Evolutionary conservation across 2,329 filamentous ascomycete genomes (phyloP), one percentile per base, ranked within the genome.

Genomic region (Pseudocercospora eumusae): DNA sequence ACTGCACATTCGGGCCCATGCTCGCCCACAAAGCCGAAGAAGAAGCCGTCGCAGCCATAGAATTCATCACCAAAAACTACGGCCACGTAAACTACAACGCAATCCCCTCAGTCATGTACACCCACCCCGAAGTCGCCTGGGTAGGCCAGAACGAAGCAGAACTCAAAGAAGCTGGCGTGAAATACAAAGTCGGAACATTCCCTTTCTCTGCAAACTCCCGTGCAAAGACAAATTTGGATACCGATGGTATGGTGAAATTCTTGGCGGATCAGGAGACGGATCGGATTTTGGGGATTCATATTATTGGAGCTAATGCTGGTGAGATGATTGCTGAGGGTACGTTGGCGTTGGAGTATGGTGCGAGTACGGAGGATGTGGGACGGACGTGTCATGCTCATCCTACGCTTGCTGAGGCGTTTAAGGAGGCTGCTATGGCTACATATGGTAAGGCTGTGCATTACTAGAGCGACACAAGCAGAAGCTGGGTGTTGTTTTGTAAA

Each of bases 261-360:
- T 84, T 99, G 65, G 89, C 93, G 40, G 95, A 99, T 76, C 92
- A 92, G 56, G 91, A 98, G 85, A 99, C 95, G 36, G 95, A 99
- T 80, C 87, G 95, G 70, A 89, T 99, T 70, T 84, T 99, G 66
- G 95, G 95, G 69, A 89, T 96, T 68, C 95, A 99, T 84, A 98
- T 99, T 78, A 89, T 99, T 72, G 95, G 95, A 63, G 85, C 95
- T 71, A 95, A 95, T 77, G 95, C 95, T 47, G 95, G 95, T 74
- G 95, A 99, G 84, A 98, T 99, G 95, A 97, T 99, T 81, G 95
- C 95, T 1, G 95, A 99, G 82, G 95, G 90, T 68, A 95, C 93
- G 11, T 83, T 99, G 74, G 95, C 95, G 61, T 83, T 99, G 56
- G 95, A 99, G 82, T 99, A 99, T 75, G 95, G 95, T 68, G 95